Evolutionary conservation across 202 grass and related monocot species (phyloP), one percentile per base, ranked within the genome.

Genomic region (Panicum hallii): DNA sequence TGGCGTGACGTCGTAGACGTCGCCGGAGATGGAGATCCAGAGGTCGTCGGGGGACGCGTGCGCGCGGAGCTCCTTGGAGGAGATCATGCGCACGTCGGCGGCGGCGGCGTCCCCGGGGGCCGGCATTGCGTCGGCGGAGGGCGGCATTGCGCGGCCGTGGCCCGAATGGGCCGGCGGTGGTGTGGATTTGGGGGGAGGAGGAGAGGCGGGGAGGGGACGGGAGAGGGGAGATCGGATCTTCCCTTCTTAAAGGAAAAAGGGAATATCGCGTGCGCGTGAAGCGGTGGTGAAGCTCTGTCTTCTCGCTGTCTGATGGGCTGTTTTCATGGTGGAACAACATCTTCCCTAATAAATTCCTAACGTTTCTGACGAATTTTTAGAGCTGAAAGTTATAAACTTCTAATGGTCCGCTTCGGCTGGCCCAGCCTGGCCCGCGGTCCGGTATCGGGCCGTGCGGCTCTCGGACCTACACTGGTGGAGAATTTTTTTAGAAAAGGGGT

Each of bases 11-110:
- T 98, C 95, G 83, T 98, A 98, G 11, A 98, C 95, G 75, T 95
- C 88, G 10, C 93, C 93, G 8, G 87, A 87, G 87, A 95, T 92
- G 30, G 87, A 95, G 83, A 98, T 93, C 95, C 95, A 98, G 50
- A 98, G 93, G 66, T 94, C 91, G 42, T 32, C 55, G 19, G 82
- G 46, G 14, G 57, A 22, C 23, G 72, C 69, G 95, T 94, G 95
- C 20, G 67, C 61, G 41, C 89, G 75, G 45, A 97, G 79, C 72
- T 97, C 92, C 48, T 84, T 72, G 67, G 87, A 82, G 45, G 92
- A 88, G 82, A 94, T 93, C 79, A 94, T 78, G 58, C 56, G 86
- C 73, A 88, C 84, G 54, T 0, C 72, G 63, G 1, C 70, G 58
- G 0, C 47, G 57, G 0, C 47, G 7, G 1, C 23, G 48, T 19